Evolutionary conservation across 1,139 yeast species (phyloP), one percentile per base, ranked within the genome.

Genomic region (Ogataea hybrid): DNA sequence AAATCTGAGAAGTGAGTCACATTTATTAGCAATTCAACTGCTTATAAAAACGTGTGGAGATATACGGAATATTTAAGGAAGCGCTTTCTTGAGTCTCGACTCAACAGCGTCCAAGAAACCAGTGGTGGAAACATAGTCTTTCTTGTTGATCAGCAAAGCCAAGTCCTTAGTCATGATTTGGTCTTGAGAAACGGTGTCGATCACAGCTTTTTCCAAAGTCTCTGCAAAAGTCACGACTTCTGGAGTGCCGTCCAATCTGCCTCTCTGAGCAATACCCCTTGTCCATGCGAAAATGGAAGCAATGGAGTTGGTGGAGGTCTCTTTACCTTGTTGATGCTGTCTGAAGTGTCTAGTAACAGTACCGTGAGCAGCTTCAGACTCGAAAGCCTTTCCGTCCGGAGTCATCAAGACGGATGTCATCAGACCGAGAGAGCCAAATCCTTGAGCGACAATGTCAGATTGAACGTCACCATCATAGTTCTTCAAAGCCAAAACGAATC

Each of bases 241-340:
- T 25, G 92, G 94, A 34, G 96, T 88, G 41, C 68, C 67, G 65
- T 90, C 97, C 51, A 90, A 74, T 63, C 77, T 81, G 56, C 97
- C 97, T 71, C 97, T 86, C 73, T 59, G 60, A 35, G 56, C 55
- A 46, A 90, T 66, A 57, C 97, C 97, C 64, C 95, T 81, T 39
- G 96, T 77, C 97, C 97, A 90, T 31, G 97, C 97, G 59, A 83
- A 90, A 58, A 90, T 90, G 22, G 96, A 88, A n/a, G 97, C 97
- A 68, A 90, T 90, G 32, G 97, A 89, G 71, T 90, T 90, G 52
- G 97, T 90, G n/a, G 96, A 88, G 25, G 97, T 90, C 70, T 89
- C 96, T 66, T 88, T 85, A 56, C 97, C 97, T 67, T 84, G 84
- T 69, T 90, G 97, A 67, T 87, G 86, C 68, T 84, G 92, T 71